Evolutionary conservation across 495 filamentous ascomycete genomes (phyloP).

Genomic region (Aspergillus sparsus): DNA sequence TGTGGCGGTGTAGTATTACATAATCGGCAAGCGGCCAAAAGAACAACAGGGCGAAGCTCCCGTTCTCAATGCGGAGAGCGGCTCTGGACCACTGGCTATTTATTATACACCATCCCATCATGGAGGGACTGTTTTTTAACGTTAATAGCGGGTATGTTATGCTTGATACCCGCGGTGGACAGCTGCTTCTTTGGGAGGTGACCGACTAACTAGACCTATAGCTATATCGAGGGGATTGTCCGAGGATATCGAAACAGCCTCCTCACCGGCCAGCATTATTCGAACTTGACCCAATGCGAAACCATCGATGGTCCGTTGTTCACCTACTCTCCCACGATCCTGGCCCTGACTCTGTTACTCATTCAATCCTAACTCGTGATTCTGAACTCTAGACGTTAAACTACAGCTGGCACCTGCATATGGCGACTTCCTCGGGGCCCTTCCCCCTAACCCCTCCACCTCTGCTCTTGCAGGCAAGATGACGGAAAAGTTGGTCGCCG

Average conservation of each 20-base stretch:
- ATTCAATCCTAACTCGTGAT: slow-evolving; percentile 9
- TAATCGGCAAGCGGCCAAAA: slow-evolving; percentile 16
- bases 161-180: background rate
- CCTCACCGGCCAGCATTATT: slow-evolving; percentile 87
- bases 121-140: slow-evolving; percentile 98
- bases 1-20: slow-evolving; percentile 18
- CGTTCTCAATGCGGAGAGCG: slow-evolving; percentile 21
- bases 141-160: slow-evolving; percentile 80
- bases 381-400: slow-evolving; percentile 73
- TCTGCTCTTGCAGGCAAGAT: slow-evolving; percentile 92
- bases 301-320: slow-evolving; percentile 81
- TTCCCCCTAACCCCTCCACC: slow-evolving; percentile 95
- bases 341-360: background rate
- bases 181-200: background rate
- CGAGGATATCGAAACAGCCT: slow-evolving; percentile 95
- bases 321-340: background rate
- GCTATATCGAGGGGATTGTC: slow-evolving; percentile 95
- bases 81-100: slow-evolving; percentile 20
- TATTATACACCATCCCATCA: slow-evolving; percentile 47
- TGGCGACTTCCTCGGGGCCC: slow-evolving; percentile 91
- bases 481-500: slow-evolving; percentile 95
- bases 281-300: slow-evolving; percentile 97
- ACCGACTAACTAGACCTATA: slow-evolving; percentile 33
- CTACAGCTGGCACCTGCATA: slow-evolving; percentile 95
- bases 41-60: slow-evolving; percentile 14